Conservation (phyloP, 139 green algal genomes). For the Marvania coccoides region DNA sequence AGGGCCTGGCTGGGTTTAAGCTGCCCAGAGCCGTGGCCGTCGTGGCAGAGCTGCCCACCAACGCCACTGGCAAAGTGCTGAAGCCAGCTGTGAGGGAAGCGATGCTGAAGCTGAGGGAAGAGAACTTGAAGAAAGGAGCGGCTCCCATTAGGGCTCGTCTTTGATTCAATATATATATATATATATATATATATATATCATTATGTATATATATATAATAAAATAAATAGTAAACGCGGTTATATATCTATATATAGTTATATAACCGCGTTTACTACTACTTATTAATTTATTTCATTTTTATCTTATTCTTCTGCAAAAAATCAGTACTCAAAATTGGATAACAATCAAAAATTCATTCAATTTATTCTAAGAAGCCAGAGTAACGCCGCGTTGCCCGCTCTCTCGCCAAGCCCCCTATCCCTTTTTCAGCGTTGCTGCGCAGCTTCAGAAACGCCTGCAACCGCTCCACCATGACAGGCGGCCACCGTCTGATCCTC, state of each 20-base stretch:
- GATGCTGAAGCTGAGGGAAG: no score
- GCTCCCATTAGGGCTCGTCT: neutral
- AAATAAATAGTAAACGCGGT: no score
- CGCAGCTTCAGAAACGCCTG: conserved; percentile 30
- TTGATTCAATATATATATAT: no score
- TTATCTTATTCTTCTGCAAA: no score
- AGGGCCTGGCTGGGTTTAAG: conserved; percentile 57
- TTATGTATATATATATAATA: no score
- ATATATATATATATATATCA: no score
- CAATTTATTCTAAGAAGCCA: neutral
- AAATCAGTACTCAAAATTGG: no score
- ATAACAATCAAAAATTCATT: no score
- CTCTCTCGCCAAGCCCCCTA: neutral
- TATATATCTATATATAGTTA: neutral
- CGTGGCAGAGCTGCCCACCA: conserved; percentile 36
- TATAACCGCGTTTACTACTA: neutral
- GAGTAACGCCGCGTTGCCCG: neutral
- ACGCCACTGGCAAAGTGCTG: conserved; percentile 58
- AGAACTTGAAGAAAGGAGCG: neutral
- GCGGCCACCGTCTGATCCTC: conserved; percentile 54
- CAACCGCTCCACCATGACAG: conserved; percentile 54
- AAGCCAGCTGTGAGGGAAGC: conserved; percentile 44
- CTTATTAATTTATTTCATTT: neutral
- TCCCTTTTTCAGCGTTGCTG: neutral
- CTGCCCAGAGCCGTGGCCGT: conserved; percentile 38